Conservation (phyloP, 2,329 filamentous ascomycete species). For the Cyphellophora attinorum region DNA sequence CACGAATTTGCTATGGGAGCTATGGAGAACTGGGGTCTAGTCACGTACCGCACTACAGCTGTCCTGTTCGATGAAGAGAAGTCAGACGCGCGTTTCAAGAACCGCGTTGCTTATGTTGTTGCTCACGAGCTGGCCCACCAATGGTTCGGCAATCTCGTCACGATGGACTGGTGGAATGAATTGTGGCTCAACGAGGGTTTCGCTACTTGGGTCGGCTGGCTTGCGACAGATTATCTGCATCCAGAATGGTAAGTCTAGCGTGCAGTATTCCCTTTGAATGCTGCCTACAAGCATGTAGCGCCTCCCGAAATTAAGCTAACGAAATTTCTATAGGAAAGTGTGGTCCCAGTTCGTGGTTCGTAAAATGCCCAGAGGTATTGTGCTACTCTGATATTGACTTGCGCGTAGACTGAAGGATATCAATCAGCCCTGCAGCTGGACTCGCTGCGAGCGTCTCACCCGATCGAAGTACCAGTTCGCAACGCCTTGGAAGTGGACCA, state of each 20-base stretch:
- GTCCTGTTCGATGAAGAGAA: conserved; percentile 92
- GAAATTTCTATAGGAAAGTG: too few species aligned
- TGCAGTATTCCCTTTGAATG: too few species aligned
- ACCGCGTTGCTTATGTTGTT: conserved; percentile 90
- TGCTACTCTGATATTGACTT: conserved; percentile 26
- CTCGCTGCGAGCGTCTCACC: conserved; percentile 80
- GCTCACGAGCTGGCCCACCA: conserved; percentile 96
- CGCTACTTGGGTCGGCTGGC: conserved; percentile 96
- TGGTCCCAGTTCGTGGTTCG: conserved; percentile 90
- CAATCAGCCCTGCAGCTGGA: conserved; percentile 87
- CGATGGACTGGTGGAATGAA: conserved; percentile 95
- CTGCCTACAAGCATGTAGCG: too few species aligned
- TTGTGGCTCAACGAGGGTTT: conserved; percentile 95
- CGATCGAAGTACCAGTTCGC: conserved; percentile 89
- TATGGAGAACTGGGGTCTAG: conserved; percentile 95
- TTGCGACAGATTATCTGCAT: conserved; percentile 81
- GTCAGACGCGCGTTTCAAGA: conserved; percentile 83
- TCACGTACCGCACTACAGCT: conserved; percentile 91
- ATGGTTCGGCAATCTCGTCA: conserved; percentile 88
- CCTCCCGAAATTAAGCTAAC: too few species aligned
- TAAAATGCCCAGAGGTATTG: conserved; percentile 45
- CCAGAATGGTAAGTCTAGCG: too few species aligned
- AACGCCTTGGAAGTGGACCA: conserved; percentile 95
- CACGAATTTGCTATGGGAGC: conserved; percentile 80
- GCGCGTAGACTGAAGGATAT: conserved; percentile 68